Evolutionary conservation across 805 yeast species (phyloP), one percentile per base, ranked within the genome.

Genomic region (Wickerhamiella hasegawae): DNA sequence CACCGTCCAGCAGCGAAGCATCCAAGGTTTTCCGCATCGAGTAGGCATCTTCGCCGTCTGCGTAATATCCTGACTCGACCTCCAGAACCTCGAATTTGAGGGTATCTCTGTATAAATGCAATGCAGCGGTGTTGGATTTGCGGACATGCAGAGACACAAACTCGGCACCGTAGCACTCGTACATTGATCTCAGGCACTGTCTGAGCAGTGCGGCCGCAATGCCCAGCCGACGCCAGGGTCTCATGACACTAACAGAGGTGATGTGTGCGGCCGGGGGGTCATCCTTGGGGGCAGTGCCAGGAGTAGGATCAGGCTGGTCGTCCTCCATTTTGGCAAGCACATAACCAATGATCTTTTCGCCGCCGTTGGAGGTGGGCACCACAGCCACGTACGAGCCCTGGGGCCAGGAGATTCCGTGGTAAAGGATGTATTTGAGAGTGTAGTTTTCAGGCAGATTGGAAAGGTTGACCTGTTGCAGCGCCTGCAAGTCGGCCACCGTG

Each of bases 11-110:
- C 28, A 26, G n/a, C 28, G 28, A 12, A 8, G 10, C 28, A 8
- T 11, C 16, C 15, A 26, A 14, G 14, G 28, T 26, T 14, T 26
- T 26, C 6, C 28, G 74, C 98, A 90, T 90, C 28, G 90, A 78
- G 55, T 85, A 87, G 12, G 98, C 98, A 58, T 90, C 96, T 58
- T 90, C 98, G 22, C 93, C 94, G 57, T 90, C 96, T 35, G 85
- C 95, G 50, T 90, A 90, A 56, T 90, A 90, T n/a, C 78, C 69
- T 44, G 71, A 76, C 48, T 84, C 95, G 39, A 90, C 73, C 28
- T 76, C 71, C 38, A 78, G 64, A 29, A 82, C 90, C 54, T 78
- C 85, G 54, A 90, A 90, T 41, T 69, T 62, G 42, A 90, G 65
- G 2, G 95, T 78, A 51, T 82, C 92, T 51, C 77, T 68, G 60